Base-by-base conservation (phyloP, 805 yeast genomes). In the Scheffersomyces ergatensis region DNA sequence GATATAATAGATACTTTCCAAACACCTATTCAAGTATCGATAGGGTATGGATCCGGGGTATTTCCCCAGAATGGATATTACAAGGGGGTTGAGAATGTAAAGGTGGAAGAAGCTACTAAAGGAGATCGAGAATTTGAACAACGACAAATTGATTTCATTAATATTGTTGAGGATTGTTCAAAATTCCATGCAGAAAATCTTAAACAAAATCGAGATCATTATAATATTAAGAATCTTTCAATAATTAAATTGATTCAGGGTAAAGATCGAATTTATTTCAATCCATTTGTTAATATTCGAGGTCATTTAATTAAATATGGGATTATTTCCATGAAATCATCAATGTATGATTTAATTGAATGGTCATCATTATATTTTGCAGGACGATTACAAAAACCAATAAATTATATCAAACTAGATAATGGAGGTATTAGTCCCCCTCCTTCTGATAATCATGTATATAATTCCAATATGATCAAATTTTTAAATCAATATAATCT, bases 11-110 rank as follows among this genome's bases (percentile, higher is more conserved):
- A 76, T 62, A 65, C 70, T 34, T 87, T 87, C 60, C 67, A 78
- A 32, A 84, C 92, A 1, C 90, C 93, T 0, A 77, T 89, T 12
- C 68, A 80, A 39, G 85, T 78, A 52, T 83, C 96, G 1, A 86
- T 92, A 63, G 99, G 97, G 0, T 92, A 92, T 61, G 99, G 99
- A 2, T 85, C 95, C 6, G 96, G 96, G 4, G 96, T 93, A 1
- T 86, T 93, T 53, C 74, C 79, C 27, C 99, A 92, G 59, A 53
- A 50, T 1, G 67, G 70, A 4, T 73, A 77, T 47, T 21, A 72
- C 5, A 74, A 26, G 83, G 89, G 0, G 8, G 18, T 5, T 16
- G 26, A 9, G n/a, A n/a, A n/a, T n/a, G n/a, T n/a, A n/a, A n/a
- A n/a, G n/a, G n/a, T n/a, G n/a, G n/a, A n/a, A n/a, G n/a, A n/a